Conservation (phyloP, 352 stramenopile genomes). For the Globisporangium parvum region DNA sequence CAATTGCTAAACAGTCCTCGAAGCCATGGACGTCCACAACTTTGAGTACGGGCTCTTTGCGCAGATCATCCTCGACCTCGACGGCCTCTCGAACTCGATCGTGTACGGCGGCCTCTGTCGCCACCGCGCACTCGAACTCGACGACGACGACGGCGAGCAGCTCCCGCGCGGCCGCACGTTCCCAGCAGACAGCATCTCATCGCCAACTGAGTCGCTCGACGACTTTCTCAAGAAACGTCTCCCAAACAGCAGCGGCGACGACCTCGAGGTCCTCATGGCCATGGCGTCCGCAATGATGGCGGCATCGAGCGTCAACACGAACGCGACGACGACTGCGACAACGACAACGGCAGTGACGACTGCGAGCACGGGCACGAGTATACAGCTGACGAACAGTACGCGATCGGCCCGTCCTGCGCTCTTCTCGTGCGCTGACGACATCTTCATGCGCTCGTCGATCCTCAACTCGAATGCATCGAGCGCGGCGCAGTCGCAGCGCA, state of each 20-base stretch:
- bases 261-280: slow-evolving; percentile 13
- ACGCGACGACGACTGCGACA: slow-evolving; percentile 9
- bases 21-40: slow-evolving; percentile 26
- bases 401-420: background rate
- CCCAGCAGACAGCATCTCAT: slow-evolving; percentile 40
- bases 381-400: slow-evolving; percentile 1
- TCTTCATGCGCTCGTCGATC: slow-evolving; percentile 15
- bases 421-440: slow-evolving; percentile 9
- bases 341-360: background rate
- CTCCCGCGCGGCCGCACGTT: slow-evolving; percentile 18
- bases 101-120: slow-evolving; percentile 62
- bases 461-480: background rate
- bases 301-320: slow-evolving; percentile 1
- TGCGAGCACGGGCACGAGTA: background rate
- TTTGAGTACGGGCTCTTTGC: slow-evolving; percentile 37
- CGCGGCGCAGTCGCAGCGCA: background rate
- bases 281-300: slow-evolving; percentile 5
- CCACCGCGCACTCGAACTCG: slow-evolving; percentile 11
- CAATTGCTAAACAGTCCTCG: slow-evolving; percentile 24
- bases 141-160: slow-evolving; percentile 7
- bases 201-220: slow-evolving; percentile 28
- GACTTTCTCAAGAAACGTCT: slow-evolving; percentile 28
- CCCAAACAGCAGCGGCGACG: slow-evolving; percentile 10
- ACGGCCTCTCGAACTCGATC: slow-evolving; percentile 67
- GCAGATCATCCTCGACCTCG: slow-evolving; percentile 60